Conservation (phyloP, 2,329 filamentous ascomycete genomes). For the Sclerotinia borealis region DNA sequence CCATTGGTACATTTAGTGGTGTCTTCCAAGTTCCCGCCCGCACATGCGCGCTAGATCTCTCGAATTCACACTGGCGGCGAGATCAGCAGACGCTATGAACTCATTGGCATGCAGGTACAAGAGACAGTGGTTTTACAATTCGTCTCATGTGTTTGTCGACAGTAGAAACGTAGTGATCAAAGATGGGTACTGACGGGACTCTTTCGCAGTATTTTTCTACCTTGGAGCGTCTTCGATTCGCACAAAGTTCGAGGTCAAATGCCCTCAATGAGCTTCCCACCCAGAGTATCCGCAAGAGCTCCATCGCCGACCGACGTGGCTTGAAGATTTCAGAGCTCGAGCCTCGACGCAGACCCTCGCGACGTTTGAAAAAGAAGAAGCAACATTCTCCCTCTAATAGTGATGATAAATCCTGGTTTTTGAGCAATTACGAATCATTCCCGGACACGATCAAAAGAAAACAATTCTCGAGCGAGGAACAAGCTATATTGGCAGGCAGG, state of each 20-base stretch:
- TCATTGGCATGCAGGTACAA: constrained; percentile 7
- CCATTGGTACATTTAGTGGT: constrained; percentile 5
- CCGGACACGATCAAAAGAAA: constrained; percentile 67
- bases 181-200: constrained; percentile 1
- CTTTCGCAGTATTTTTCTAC: constrained; percentile 62
- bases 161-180: not conserved
- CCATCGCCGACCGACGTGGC: constrained; percentile 28
- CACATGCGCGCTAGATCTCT: not conserved
- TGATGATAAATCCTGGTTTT: constrained; percentile 60
- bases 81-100: constrained; percentile 15
- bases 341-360: constrained; percentile 22
- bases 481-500: constrained; percentile 51
- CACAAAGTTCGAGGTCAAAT: constrained; percentile 41
- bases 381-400: constrained; percentile 37
- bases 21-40: not conserved
- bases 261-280: constrained; percentile 29
- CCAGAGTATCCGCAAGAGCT: constrained; percentile 23
- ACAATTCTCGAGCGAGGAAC: constrained; percentile 68
- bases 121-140: not conserved
- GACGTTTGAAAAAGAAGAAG: constrained; percentile 26
- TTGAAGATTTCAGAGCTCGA: constrained; percentile 25
- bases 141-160: constrained; percentile 10
- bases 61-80: constrained; percentile 9
- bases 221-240: constrained; percentile 63
- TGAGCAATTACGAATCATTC: constrained; percentile 41